Percentiles rank a stretch among this genome's conserved stretches.
Conservation (phyloP, 805 yeast genomes). For the Zygosaccharomyces rouxii region DNA sequence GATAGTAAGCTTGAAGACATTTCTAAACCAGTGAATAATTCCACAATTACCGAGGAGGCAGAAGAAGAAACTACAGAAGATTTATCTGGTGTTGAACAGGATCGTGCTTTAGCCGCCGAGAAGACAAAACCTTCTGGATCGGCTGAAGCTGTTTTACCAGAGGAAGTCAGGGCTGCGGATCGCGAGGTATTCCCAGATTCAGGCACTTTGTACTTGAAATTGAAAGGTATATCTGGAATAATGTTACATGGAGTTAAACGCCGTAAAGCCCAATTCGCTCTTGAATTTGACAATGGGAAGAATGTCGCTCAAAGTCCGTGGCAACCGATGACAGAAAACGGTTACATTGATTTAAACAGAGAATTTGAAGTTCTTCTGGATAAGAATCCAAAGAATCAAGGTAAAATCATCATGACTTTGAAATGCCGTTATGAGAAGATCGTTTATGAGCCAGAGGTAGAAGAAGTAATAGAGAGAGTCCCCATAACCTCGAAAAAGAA, state of each 20-base stretch:
- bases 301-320: conserved; percentile 69
- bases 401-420: conserved; percentile 67
- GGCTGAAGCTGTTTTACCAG: not conserved
- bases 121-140: not conserved
- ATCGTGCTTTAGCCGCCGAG: not conserved
- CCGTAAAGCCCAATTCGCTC: conserved; percentile 46
- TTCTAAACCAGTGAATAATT: not conserved
- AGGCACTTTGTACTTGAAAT: conserved; percentile 52
- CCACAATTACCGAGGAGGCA: not conserved
- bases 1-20: not conserved
- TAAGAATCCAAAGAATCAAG: conserved; percentile 28
- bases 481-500: conserved; percentile 37
- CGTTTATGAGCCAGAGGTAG: conserved; percentile 40
- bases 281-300: conserved; percentile 70
- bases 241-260: conserved; percentile 44
- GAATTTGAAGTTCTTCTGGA: conserved; percentile 63
- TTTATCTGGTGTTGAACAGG: not conserved
- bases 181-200: conserved; percentile 14
- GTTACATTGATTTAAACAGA: conserved; percentile 45
- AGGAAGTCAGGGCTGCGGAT: not conserved
- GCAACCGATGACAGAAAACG: conserved; percentile 29
- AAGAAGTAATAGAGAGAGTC: conserved; percentile 57
- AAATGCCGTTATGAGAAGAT: conserved; percentile 54
- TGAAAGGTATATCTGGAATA: conserved; percentile 44
- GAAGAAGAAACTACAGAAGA: not conserved